Evolutionary conservation across 2,329 filamentous ascomycete genomes (phyloP).

Genomic region (Exserohilum turcica): DNA sequence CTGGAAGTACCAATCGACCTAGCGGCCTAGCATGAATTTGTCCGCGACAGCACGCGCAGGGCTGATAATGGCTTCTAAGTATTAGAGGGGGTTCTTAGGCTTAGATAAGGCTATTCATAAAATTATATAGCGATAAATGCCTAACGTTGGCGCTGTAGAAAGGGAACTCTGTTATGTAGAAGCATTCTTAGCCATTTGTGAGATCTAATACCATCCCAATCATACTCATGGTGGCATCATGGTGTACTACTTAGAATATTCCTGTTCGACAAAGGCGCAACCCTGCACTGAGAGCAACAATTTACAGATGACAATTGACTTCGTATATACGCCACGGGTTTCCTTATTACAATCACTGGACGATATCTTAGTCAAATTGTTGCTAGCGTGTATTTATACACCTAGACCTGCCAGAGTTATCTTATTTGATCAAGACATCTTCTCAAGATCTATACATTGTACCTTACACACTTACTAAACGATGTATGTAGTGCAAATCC

Average conservation of each 20-base stretch:
- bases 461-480: background rate
- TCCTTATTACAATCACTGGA: background rate
- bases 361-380: background rate
- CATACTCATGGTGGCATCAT: background rate
- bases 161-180: too few relatives aligned
- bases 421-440: background rate
- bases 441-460: background rate
- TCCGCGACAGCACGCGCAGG: too few relatives aligned
- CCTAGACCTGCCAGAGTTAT: background rate
- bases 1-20: too few relatives aligned
- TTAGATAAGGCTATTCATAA: too few relatives aligned
- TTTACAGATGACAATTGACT: background rate
- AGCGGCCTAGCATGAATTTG: too few relatives aligned
- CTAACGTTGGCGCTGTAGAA: too few relatives aligned
- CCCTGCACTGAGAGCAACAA: background rate
- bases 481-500: background rate
- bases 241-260: background rate
- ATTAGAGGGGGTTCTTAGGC: too few relatives aligned
- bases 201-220: background rate
- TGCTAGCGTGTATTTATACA: background rate
- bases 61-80: too few relatives aligned
- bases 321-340: background rate
- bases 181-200: background rate
- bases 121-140: too few relatives aligned
- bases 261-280: background rate